Evolutionary conservation across 2,329 filamentous ascomycete genomes (phyloP), one percentile per base, ranked within the genome.

Genomic region (Diaporthe sp.): DNA sequence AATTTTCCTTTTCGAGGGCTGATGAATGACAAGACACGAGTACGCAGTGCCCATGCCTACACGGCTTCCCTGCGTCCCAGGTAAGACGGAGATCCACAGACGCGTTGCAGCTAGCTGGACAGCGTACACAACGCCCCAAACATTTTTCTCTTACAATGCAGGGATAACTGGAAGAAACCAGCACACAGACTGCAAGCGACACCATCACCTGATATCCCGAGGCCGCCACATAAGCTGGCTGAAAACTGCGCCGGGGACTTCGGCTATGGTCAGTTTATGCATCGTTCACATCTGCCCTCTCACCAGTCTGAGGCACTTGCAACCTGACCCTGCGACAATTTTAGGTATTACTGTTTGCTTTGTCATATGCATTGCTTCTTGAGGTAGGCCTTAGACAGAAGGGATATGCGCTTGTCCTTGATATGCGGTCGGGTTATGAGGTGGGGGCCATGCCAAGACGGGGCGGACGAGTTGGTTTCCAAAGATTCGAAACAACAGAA

Each of bases 401-500:
- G 15, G 25, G 59, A 62, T 62, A 25, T 34, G 42, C 42, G 25
- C 17, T 4, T 39, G 28, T 46, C 31, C 6, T 49, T 37, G 61
- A 53, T 68, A 49, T 68, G 44, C 25, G 62, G 62, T 25, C 44
- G 22, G 31, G 22, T 53, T 49, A 68, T 37, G 44, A 7, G 15
- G 46, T 53, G 46, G 31, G 65, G 62, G 65, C 46, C 46, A 39
- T 68, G 65, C 65, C 65, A 68, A 68, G 65, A 68, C 46, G 46
- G 44, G 65, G 65, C 65, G 65, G 44, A 68, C 65, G 34, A 51
- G 59, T 65, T 68, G 65, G 49, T n/a, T 51, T 13, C 28, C 65
- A 53, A 53, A 28, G 19, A 53, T 68, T 68, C 65, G 65, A 68
- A 68, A 68, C 65, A 13, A 39, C 22, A 25, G 22, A 19, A n/a